Conservation (phyloP, 2,329 filamentous ascomycete genomes). For the Rhinocladiella similis region DNA sequence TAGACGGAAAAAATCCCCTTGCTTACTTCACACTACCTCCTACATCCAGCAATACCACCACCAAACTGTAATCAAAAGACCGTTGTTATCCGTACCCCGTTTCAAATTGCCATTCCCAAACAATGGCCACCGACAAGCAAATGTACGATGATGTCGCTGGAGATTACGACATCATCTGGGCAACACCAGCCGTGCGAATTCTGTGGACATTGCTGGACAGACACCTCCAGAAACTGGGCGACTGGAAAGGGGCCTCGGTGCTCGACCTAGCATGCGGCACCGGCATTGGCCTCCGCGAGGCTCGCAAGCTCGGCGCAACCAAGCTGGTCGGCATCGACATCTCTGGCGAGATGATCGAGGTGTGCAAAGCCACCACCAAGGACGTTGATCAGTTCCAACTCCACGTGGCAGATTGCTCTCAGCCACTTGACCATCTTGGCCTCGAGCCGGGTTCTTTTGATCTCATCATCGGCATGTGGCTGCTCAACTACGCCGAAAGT, state of each 20-base stretch:
- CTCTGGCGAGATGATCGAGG: conserved; percentile 35
- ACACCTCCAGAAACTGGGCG: conserved; percentile 1
- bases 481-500: conserved; percentile 39
- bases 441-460: conserved; percentile 34
- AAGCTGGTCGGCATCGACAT: conserved; percentile 38
- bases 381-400: conserved; percentile 16
- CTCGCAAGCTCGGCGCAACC: conserved; percentile 34
- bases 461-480: conserved; percentile 37
- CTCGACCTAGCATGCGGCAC: conserved; percentile 42
- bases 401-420: conserved; percentile 31
- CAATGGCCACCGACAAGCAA: conserved; percentile 6
- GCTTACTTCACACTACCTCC: too few species aligned
- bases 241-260: conserved; percentile 21
- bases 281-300: conserved; percentile 33
- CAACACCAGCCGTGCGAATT: conserved; percentile 4
- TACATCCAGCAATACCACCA: too few species aligned
- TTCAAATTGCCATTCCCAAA: too few species aligned
- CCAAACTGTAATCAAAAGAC: too few species aligned
- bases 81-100: too few species aligned
- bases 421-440: conserved; percentile 25
- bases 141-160: conserved; percentile 11
- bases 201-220: conserved; percentile 5
- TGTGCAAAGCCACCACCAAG: conserved; percentile 20
- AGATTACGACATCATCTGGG: conserved; percentile 11
- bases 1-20: background rate